Percentiles rank a stretch among this genome's conserved stretches.
These are phyloP conservation scores for Ceratobasidium sp. DNA, from an alignment of 1,284 basidiomycete species.

Conservation along the genomic window DNA sequence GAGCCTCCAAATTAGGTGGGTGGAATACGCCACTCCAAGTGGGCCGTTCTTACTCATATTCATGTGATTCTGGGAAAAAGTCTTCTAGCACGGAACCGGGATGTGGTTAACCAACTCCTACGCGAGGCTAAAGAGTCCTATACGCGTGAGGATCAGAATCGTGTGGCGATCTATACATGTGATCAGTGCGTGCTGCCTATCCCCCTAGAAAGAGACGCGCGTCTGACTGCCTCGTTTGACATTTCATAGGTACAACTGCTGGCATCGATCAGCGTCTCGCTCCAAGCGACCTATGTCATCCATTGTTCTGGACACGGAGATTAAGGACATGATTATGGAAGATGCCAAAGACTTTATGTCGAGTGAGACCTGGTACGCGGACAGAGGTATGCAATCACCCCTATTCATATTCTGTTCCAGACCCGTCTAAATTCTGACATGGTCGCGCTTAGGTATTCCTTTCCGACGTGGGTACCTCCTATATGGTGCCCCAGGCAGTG, in stretches of 20 bases:
- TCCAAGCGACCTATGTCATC: slow-evolving; percentile 74
- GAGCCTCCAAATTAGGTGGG: slow-evolving; percentile 52
- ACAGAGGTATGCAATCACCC: slow-evolving; percentile 62
- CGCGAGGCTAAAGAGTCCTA: slow-evolving; percentile 70
- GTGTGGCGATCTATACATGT: slow-evolving; percentile 70
- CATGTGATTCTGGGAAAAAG: slow-evolving; percentile 58
- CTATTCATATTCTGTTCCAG: background rate
- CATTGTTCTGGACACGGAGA: slow-evolving; percentile 74
- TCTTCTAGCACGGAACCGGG: slow-evolving; percentile 82
- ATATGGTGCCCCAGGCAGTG: slow-evolving; percentile 78
- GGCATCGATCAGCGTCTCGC: slow-evolving; percentile 69
- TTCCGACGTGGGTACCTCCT: slow-evolving; percentile 75
- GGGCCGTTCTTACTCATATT: background rate
- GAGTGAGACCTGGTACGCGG: slow-evolving; percentile 75
- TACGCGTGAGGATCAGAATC: slow-evolving; percentile 65
- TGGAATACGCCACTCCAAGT: background rate
- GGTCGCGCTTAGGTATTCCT: slow-evolving; percentile 61
- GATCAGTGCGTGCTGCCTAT: slow-evolving; percentile 31
- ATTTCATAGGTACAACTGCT: slow-evolving; percentile 63
- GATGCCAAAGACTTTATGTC: slow-evolving; percentile 76
- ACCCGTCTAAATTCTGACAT: background rate
- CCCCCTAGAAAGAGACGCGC: slow-evolving; percentile 5
- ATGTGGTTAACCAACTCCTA: slow-evolving; percentile 66
- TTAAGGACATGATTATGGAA: slow-evolving; percentile 72
- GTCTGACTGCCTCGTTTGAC: background rate